Evolutionary conservation across 768 basidiomycete genomes (phyloP).

Genomic region (Rhizopogon vulgaris): DNA sequence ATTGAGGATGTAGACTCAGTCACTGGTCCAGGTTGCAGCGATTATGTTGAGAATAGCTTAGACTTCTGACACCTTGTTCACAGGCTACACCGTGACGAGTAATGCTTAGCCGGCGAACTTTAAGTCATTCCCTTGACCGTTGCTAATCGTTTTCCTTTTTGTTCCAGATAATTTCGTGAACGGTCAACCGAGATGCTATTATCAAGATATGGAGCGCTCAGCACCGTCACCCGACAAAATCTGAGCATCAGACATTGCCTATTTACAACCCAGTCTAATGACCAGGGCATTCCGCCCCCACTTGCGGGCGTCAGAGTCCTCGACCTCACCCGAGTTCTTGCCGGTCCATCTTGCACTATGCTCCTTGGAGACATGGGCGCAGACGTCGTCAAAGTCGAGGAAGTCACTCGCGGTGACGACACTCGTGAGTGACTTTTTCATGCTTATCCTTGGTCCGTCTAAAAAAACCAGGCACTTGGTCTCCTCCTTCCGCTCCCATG

Average conservation of each 20-base stretch:
- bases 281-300: conserved; percentile 64
- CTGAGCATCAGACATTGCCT: background rate
- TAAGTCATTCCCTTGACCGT: background rate
- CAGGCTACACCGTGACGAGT: background rate
- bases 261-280: background rate
- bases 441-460: conserved; percentile 7
- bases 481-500: conserved; percentile 53
- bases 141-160: background rate
- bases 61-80: conserved; percentile 24
- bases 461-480: conserved; percentile 50
- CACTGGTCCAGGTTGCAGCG: conserved; percentile 19
- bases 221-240: background rate
- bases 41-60: background rate
- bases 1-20: conserved; percentile 9
- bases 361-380: conserved; percentile 89
- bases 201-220: background rate
- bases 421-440: conserved; percentile 50
- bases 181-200: background rate
- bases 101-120: background rate
- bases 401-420: conserved; percentile 78
- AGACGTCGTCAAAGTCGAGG: conserved; percentile 91
- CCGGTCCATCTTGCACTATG: conserved; percentile 92
- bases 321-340: conserved; percentile 85
- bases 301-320: conserved; percentile 77
- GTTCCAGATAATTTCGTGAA: background rate